Conservation (phyloP, 192 early-diverging fungal genomes). For the Endogone sp. region DNA sequence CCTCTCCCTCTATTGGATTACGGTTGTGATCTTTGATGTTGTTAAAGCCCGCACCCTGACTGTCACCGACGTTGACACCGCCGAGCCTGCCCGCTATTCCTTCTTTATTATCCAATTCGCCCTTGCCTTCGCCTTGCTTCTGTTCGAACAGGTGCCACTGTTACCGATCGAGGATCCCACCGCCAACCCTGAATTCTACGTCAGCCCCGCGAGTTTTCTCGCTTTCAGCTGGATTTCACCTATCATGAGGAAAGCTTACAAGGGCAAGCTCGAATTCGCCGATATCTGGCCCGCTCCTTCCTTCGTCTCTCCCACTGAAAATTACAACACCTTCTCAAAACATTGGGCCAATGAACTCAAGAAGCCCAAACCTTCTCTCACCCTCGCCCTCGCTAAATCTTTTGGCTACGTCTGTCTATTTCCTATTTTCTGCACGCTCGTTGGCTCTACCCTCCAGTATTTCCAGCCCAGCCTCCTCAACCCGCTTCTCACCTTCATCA, state of each 20-base stretch:
- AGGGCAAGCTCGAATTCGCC: not conserved
- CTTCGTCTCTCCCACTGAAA: not conserved
- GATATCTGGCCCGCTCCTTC: not conserved
- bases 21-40: not conserved
- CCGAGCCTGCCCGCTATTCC: not conserved
- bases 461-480: slow-evolving; percentile 75
- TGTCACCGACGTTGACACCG: not conserved
- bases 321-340: slow-evolving; percentile 47
- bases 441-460: slow-evolving; percentile 72
- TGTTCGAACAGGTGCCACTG: not conserved
- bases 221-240: not conserved
- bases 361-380: slow-evolving; percentile 63
- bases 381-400: slow-evolving; percentile 50
- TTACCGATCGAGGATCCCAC: no score
- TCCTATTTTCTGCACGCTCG: slow-evolving; percentile 74
- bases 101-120: not conserved
- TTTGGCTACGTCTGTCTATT: slow-evolving; percentile 67
- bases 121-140: not conserved
- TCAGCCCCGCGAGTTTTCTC: not conserved
- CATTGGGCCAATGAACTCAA: slow-evolving; percentile 68
- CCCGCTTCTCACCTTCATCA: slow-evolving; percentile 63
- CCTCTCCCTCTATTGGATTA: not conserved
- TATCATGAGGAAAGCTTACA: not conserved
- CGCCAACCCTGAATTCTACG: not conserved
- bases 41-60: not conserved